phyloP scores from a whole-genome alignment of 2,329 filamentous ascomycete species.

The Fusarium equiseti region DNA sequence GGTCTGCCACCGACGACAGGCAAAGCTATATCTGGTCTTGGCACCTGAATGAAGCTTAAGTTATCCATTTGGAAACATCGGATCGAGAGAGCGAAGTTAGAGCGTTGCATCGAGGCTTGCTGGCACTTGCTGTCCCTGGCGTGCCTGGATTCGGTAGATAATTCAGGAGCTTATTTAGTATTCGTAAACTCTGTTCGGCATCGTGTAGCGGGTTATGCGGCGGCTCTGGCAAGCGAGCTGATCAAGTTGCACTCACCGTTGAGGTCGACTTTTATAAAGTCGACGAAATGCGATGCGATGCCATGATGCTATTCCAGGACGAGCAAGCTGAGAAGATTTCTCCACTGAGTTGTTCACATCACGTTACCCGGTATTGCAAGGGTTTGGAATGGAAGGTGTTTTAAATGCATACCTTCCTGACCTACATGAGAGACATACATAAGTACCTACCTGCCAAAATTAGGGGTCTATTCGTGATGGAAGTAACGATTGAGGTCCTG shows the following conservation, averaged over 20 bases:
- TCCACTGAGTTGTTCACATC: conserved; percentile 32
- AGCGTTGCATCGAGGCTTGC: conserved; percentile 35
- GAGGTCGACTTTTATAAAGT: conserved; percentile 39
- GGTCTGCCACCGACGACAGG: conserved; percentile 39
- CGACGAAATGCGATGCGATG: not conserved
- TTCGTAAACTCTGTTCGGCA: conserved; percentile 27
- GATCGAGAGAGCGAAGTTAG: conserved; percentile 1
- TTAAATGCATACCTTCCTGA: conserved; percentile 16
- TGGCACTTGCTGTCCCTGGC: conserved; percentile 33
- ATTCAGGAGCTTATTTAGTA: conserved; percentile 20
- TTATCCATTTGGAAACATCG: conserved; percentile 21
- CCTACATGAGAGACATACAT: conserved; percentile 18
- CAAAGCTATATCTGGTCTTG: conserved; percentile 32
- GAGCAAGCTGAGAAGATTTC: conserved; percentile 13
- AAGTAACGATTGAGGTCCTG: not conserved
- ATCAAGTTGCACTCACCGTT: conserved; percentile 35
- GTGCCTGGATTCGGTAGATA: conserved; percentile 39
- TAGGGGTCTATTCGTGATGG: conserved; percentile 6
- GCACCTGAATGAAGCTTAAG: conserved; percentile 37
- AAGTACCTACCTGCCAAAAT: conserved; percentile 2
- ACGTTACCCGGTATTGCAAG: conserved; percentile 36
- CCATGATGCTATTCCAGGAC: conserved; percentile 22
- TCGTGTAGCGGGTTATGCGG: not conserved
- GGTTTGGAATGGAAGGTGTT: conserved; percentile 27
- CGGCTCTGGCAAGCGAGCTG: conserved; percentile 7